Evolutionary conservation across 805 yeast genomes (phyloP).

Genomic region (Yamadazyma phyllophila): DNA sequence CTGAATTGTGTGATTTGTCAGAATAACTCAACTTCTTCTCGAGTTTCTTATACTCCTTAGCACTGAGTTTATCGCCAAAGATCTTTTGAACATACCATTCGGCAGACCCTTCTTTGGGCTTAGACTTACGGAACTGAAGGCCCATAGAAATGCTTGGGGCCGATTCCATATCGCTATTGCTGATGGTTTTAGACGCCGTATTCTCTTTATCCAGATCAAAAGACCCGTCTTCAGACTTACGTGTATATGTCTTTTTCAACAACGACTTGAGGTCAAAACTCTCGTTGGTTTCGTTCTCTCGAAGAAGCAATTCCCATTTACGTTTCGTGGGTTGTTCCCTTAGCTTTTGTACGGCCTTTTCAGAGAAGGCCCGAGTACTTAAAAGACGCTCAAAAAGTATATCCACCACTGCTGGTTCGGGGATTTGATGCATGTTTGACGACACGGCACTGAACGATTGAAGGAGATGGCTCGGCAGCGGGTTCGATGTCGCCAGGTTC

Average conservation of each 20-base stretch:
- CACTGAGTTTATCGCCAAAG: slow-evolving; percentile 30
- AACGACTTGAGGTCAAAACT: slow-evolving; percentile 32
- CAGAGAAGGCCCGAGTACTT: slow-evolving; percentile 36
- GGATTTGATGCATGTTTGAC: slow-evolving; percentile 32
- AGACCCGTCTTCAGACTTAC: background rate
- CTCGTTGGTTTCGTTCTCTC: slow-evolving; percentile 38
- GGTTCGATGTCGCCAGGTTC: slow-evolving; percentile 5
- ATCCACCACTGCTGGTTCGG: slow-evolving; percentile 36
- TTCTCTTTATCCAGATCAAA: background rate
- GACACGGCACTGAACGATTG: slow-evolving; percentile 36
- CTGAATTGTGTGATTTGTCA: slow-evolving; percentile 18
- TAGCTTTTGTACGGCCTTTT: slow-evolving; percentile 30
- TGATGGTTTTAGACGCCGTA: slow-evolving; percentile 6
- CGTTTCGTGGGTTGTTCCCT: slow-evolving; percentile 32
- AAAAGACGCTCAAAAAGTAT: slow-evolving; percentile 38
- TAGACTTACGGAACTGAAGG: slow-evolving; percentile 16
- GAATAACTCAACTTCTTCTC: slow-evolving; percentile 29
- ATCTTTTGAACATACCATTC: slow-evolving; percentile 41
- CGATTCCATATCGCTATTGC: slow-evolving; percentile 13
- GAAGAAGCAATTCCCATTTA: slow-evolving; percentile 44
- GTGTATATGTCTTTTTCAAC: slow-evolving; percentile 2
- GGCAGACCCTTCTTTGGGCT: slow-evolving; percentile 37
- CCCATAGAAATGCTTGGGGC: background rate
- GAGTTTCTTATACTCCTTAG: slow-evolving; percentile 33
- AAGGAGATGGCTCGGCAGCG: slow-evolving; percentile 19